phyloP scores from a whole-genome alignment of 768 basidiomycete genomes.

The Hypholoma fasciculare region DNA sequence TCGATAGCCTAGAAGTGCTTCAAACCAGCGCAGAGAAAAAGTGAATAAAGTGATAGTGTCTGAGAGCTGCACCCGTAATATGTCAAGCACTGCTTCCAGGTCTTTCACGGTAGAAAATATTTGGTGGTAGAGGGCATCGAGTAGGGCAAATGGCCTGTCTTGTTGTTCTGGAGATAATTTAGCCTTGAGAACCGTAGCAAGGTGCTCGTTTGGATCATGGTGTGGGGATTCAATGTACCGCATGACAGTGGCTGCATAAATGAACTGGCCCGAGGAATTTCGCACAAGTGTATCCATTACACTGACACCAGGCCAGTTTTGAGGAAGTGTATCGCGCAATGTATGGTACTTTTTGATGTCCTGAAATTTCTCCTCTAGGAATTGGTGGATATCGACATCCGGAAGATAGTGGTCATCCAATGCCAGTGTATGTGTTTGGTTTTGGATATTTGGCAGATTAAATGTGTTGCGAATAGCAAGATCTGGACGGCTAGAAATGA shows the following conservation, averaged over 20 bases:
- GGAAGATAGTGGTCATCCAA: slow-evolving; percentile 8
- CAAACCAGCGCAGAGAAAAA: too few species aligned
- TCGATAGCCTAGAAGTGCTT: background rate
- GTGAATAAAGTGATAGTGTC: too few species aligned
- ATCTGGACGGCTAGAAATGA: slow-evolving; percentile 14
- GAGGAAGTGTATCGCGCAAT: background rate
- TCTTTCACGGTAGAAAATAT: background rate
- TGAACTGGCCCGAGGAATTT: background rate
- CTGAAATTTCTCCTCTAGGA: background rate
- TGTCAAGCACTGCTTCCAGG: background rate
- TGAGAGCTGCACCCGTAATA: background rate
- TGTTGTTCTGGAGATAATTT: background rate
- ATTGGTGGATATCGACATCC: slow-evolving; percentile 3
- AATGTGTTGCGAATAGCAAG: background rate
- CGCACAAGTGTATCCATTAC: background rate
- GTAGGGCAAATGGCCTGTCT: background rate
- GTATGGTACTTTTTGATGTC: background rate
- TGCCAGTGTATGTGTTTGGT: background rate
- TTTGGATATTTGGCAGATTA: background rate
- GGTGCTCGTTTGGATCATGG: background rate
- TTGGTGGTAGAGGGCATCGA: slow-evolving; percentile 6
- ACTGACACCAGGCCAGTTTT: background rate
- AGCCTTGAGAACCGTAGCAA: background rate
- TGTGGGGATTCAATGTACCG: background rate
- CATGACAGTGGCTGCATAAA: slow-evolving; percentile 2